Percentiles rank a stretch among this genome's conserved stretches.
Evolutionary conservation across 345 rosid species (phyloP).

Genomic region (Corchorus olitorius): DNA sequence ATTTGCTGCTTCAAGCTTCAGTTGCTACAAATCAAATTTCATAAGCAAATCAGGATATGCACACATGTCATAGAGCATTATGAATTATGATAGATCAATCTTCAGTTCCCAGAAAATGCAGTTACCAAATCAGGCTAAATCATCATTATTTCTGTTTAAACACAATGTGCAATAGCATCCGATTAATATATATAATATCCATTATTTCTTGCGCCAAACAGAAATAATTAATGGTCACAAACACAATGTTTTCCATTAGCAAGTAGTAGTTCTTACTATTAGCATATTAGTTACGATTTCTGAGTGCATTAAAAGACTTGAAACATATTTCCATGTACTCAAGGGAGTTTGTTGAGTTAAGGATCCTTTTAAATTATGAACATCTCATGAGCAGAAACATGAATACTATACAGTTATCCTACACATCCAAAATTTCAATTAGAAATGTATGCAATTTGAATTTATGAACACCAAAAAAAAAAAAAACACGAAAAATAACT

Average conservation of each 20-base stretch:
- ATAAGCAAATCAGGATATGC: neutral
- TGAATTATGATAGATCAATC: neutral
- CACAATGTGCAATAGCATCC: neutral
- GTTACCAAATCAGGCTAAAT: neutral
- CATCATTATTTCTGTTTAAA: neutral
- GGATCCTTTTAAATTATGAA: neutral
- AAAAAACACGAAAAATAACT: no score
- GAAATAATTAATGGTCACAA: no score
- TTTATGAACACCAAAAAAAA: no score
- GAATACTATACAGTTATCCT: neutral
- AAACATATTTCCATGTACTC: neutral
- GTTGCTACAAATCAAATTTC: slow-evolving; percentile 40
- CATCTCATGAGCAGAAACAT: neutral
- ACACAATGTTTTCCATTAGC: no score
- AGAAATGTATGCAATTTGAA: no score
- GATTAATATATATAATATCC: neutral
- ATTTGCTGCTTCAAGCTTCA: slow-evolving; percentile 39
- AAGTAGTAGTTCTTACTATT: neutral
- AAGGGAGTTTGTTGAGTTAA: neutral
- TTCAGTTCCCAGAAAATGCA: neutral
- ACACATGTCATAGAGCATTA: neutral
- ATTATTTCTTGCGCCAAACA: no score
- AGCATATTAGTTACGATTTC: neutral
- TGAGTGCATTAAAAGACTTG: neutral
- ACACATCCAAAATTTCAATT: neutral